These are phyloP conservation scores for Mycena belliarum DNA, from an alignment of 768 basidiomycete genomes.

Conservation along the genomic window DNA sequence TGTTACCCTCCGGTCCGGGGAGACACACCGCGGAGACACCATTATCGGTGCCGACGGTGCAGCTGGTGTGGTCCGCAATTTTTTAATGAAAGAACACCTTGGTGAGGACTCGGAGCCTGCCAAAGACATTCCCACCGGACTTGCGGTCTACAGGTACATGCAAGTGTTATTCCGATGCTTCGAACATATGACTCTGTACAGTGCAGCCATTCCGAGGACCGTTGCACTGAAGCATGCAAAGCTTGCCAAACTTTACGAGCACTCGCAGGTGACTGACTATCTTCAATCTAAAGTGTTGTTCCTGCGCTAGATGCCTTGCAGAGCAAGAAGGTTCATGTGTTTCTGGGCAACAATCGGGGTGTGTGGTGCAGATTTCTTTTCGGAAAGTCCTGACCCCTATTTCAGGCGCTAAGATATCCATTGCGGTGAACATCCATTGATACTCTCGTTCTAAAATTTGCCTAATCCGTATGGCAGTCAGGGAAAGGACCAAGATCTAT, in stretches of 20 bases:
- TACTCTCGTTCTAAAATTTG: not conserved
- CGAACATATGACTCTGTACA: not conserved
- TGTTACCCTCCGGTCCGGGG: not conserved
- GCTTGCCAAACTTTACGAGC: not conserved
- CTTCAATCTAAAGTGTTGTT: too few relatives aligned
- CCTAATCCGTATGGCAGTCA: too few relatives aligned
- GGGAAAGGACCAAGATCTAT: not conserved
- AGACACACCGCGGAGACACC: not conserved
- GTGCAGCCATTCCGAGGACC: not conserved
- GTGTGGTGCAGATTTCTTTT: not conserved
- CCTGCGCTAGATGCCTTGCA: too few relatives aligned
- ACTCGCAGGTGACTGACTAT: not conserved
- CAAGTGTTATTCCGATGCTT: not conserved
- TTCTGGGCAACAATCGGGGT: too few relatives aligned
- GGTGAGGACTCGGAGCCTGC: not conserved
- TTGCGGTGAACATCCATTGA: not conserved
- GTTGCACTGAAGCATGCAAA: not conserved
- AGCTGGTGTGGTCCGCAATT: not conserved
- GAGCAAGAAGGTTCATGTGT: not conserved
- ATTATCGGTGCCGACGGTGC: constrained; percentile 15
- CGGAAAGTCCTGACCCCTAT: too few relatives aligned
- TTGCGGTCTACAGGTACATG: constrained; percentile 6
- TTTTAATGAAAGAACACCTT: not conserved
- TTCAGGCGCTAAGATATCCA: not conserved
- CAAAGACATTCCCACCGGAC: not conserved